These are phyloP conservation scores for Cubamyces lactineus DNA, from an alignment of 768 basidiomycete genomes.

Conservation along the genomic window DNA sequence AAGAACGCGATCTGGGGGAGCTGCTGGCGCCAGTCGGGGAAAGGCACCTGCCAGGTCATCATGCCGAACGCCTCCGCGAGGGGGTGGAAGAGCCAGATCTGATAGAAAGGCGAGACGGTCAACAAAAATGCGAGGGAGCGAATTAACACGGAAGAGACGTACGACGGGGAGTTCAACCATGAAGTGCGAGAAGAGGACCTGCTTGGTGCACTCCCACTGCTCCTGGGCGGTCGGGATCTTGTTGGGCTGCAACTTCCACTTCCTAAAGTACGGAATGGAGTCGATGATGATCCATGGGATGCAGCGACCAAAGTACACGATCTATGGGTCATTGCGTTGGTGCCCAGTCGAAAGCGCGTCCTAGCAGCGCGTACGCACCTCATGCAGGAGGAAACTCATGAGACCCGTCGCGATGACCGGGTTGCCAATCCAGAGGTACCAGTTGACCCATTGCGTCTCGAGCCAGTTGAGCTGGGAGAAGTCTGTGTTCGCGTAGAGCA, in stretches of 20 bases:
- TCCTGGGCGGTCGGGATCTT: conserved; percentile 81
- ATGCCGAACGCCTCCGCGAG: conserved; percentile 87
- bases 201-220: conserved; percentile 96
- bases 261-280: conserved; percentile 87
- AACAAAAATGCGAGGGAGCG: background rate
- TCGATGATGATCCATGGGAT: conserved; percentile 97
- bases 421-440: conserved; percentile 88
- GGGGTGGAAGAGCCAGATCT: conserved; percentile 94
- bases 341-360: background rate
- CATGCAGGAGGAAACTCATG: conserved; percentile 91
- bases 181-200: conserved; percentile 92
- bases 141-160: conserved; percentile 33
- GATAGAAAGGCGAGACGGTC: background rate
- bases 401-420: conserved; percentile 92
- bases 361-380: conserved; percentile 55
- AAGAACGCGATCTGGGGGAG: conserved; percentile 80
- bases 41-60: conserved; percentile 91
- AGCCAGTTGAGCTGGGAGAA: conserved; percentile 64
- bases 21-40: conserved; percentile 74
- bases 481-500: conserved; percentile 62
- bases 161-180: conserved; percentile 92
- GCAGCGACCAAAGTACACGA: conserved; percentile 96
- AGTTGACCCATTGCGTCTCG: conserved; percentile 82
- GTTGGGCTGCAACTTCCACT: conserved; percentile 90
- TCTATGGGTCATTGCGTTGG: conserved; percentile 43